phyloP scores from a whole-genome alignment of 345 rosid species.

The Citrus maxima region DNA sequence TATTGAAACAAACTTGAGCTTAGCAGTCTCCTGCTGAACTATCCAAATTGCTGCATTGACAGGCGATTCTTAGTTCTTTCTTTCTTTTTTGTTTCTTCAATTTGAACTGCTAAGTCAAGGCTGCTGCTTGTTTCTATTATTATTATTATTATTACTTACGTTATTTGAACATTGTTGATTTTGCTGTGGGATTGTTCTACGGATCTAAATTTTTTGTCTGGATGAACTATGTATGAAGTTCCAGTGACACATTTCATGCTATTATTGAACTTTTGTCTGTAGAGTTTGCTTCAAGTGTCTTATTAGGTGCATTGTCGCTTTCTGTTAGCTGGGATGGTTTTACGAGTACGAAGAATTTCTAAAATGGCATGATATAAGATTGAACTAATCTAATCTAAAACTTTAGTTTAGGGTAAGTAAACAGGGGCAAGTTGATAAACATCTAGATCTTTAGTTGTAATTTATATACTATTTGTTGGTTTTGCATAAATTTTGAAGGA shows the following conservation, averaged over 20 bases:
- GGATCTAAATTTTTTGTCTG: neutral
- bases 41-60: neutral
- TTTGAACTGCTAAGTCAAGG: neutral
- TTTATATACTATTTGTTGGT: neutral
- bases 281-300: neutral
- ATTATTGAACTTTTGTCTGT: neutral
- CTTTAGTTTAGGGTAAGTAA: neutral
- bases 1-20: neutral
- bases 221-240: neutral
- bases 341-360: neutral
- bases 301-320: neutral
- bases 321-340: neutral
- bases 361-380: neutral
- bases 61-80: neutral
- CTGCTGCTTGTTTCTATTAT: neutral
- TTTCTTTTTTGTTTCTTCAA: neutral
- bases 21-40: neutral
- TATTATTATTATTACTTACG: too few relatives aligned
- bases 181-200: neutral
- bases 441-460: neutral
- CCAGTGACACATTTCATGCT: neutral
- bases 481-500: too few relatives aligned
- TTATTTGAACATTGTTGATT: neutral
- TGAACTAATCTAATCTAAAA: neutral
- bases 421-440: neutral